These are phyloP conservation scores for Aspergillus novofumigatus DNA, from an alignment of 2,329 filamentous ascomycete genomes.

Conservation along the genomic window DNA sequence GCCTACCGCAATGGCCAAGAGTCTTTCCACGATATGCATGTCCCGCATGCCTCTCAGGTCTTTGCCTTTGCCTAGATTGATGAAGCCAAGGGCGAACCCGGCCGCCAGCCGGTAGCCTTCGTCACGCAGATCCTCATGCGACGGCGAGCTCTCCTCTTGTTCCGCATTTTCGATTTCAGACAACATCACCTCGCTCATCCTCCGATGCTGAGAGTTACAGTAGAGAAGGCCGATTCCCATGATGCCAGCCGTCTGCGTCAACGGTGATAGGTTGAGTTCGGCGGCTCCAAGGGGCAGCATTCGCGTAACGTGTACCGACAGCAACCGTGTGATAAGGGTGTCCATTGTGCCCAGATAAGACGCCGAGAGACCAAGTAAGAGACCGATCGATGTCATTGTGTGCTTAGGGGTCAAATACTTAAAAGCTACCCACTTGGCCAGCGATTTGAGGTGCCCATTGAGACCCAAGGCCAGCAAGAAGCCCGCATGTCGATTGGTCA, in stretches of 20 bases:
- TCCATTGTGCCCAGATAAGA: constrained; percentile 98
- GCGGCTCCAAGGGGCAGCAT: constrained; percentile 91
- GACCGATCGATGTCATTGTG: constrained; percentile 95
- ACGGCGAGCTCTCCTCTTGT: constrained; percentile 63
- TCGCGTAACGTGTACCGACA: constrained; percentile 92
- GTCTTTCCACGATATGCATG: constrained; percentile 85
- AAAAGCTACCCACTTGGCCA: constrained; percentile 98
- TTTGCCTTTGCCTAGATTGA: constrained; percentile 88
- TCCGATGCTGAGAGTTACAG: constrained; percentile 89
- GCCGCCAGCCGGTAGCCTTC: constrained; percentile 96
- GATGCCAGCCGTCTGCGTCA: constrained; percentile 92
- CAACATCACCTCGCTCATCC: constrained; percentile 99
- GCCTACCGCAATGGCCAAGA: constrained; percentile 79
- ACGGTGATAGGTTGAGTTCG: constrained; percentile 85
- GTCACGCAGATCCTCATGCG: constrained; percentile 76
- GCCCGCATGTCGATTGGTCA: constrained; percentile 94
- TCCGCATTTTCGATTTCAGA: constrained; percentile 92
- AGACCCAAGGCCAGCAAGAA: constrained; percentile 86
- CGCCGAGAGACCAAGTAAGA: constrained; percentile 86
- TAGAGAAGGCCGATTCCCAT: constrained; percentile 97
- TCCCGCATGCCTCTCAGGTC: constrained; percentile 87
- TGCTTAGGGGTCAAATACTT: constrained; percentile 99
- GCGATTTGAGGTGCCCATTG: constrained; percentile 87
- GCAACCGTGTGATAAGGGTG: constrained; percentile 81
- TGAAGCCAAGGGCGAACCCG: constrained; percentile 87